Evolutionary conservation across 345 rosid species (phyloP).

Genomic region (Fremontodendron californicum): DNA sequence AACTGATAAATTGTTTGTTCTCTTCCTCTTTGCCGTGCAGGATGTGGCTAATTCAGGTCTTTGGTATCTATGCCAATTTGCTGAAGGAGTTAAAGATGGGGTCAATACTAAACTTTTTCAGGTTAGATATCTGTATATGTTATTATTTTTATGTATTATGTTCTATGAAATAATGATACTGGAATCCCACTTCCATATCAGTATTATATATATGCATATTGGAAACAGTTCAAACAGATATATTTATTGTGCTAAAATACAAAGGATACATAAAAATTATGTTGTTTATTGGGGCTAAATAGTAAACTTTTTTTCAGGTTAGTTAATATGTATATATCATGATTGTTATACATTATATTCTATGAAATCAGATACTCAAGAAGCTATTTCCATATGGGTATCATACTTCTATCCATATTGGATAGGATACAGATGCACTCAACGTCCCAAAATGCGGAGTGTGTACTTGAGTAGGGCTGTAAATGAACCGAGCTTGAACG

Average conservation of each 20-base stretch:
- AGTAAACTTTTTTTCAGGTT: not conserved
- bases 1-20: slow-evolving; percentile 9
- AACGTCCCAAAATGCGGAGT: not conserved
- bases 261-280: not conserved
- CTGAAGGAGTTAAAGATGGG: slow-evolving; percentile 57
- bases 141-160: not conserved
- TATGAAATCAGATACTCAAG: not conserved
- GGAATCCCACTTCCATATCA: not conserved
- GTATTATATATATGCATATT: not conserved
- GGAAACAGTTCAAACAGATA: not conserved
- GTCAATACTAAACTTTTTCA: slow-evolving; percentile 34
- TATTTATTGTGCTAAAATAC: not conserved
- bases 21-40: slow-evolving; percentile 28
- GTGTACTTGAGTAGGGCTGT: too few relatives aligned
- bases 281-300: not conserved
- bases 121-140: slow-evolving; percentile 34
- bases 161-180: not conserved
- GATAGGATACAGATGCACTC: too few relatives aligned
- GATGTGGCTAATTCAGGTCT: slow-evolving; percentile 74
- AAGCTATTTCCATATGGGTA: not conserved
- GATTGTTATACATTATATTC: not conserved
- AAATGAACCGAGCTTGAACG: too few relatives aligned
- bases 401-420: not conserved
- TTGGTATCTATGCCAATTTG: slow-evolving; percentile 63
- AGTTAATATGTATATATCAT: not conserved